Base-by-base conservation (phyloP, 164 flowering plant genomes). In the grape (Vitis vinifera) region DNA sequence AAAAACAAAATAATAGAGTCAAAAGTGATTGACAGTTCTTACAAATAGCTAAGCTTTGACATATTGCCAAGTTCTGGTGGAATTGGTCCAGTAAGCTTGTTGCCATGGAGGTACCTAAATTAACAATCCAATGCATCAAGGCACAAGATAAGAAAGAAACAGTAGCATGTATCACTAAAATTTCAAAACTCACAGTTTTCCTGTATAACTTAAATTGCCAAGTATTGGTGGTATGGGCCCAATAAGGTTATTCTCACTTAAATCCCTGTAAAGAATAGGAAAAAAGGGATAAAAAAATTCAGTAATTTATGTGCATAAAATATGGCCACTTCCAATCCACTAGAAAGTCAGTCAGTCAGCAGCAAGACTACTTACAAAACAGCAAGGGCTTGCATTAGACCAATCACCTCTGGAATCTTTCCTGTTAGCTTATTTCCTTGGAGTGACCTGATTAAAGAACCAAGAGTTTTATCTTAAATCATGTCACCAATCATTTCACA, bases 311-410 rank as follows among this genome's bases (percentile, higher is more conserved):
- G 27, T 12, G 16, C 9, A 70, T 29, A 55, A 49, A 16, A 3
- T 19, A 44, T 31, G 10, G 0, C 50, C 1, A 68, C 62, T 8
- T 4, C 44, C 7, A 37, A 4, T 37, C 44, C 44, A 55, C 5
- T 7, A 15, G 8, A 48, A 56, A 4, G 13, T 58, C 27, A 23
- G 13, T 58, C 27, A 23, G 2, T 59, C 14, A 19, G 5, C 23
- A 6, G 8, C 19, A 9, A 4, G 8, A 23, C 16, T n/a, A 80
- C 97, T 82, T 80, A 94, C 98, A 94, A 70, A 51, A 94, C 95
- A 65, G 97, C 98, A 44, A 94, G 87, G 30, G 98, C 98, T 78
- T 94, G 98, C 98, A 94, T 94, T n/a, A 94, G 77, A 72, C 98
- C 98, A 67, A 94, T 83, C 49, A 94, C 98, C 49, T 89, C 98